Evolutionary conservation across 495 filamentous ascomycete species (phyloP).

Genomic region (Xylaria castorea): DNA sequence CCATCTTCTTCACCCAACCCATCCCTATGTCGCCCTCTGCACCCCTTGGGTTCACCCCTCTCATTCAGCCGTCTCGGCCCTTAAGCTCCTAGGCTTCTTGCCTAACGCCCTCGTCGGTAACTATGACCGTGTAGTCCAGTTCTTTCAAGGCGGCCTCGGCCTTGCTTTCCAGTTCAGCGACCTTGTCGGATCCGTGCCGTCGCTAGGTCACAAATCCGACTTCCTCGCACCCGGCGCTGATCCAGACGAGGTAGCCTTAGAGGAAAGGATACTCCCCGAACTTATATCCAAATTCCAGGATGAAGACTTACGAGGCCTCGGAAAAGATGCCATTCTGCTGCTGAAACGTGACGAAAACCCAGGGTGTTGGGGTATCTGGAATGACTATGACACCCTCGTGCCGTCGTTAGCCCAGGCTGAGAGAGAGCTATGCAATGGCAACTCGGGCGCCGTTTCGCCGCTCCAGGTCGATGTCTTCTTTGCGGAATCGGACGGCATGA

Average conservation of each 20-base stretch:
- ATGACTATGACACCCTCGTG: slow-evolving; percentile 22
- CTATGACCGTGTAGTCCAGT: slow-evolving; percentile 46
- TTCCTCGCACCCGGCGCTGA: slow-evolving; percentile 10
- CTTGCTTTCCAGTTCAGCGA: slow-evolving; percentile 10
- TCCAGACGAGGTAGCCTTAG: neutral
- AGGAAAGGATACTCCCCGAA: slow-evolving; percentile 10
- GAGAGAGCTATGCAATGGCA: neutral
- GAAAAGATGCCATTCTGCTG: slow-evolving; percentile 15
- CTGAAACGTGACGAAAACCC: slow-evolving; percentile 16
- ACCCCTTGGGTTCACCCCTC: slow-evolving; percentile 56
- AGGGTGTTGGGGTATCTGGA: slow-evolving; percentile 19
- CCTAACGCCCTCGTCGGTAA: slow-evolving; percentile 37
- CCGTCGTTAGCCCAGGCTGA: slow-evolving; percentile 17
- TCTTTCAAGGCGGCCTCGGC: slow-evolving; percentile 34
- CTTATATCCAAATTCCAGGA: neutral
- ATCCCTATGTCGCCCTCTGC: slow-evolving; percentile 45
- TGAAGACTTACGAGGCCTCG: neutral
- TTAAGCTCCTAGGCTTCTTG: slow-evolving; percentile 29
- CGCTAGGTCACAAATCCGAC: neutral
- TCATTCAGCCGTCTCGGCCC: slow-evolving; percentile 42
- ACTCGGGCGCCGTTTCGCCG: neutral
- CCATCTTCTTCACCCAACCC: slow-evolving; percentile 45
- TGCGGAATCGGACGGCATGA: slow-evolving; percentile 19
- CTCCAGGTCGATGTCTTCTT: slow-evolving; percentile 24
- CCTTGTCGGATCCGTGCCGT: neutral